A percentile compares a stretch with the other conserved stretches of the same genome.
These are phyloP conservation scores for Gryganskiella cystojenkinii DNA, from an alignment of 192 early-diverging fungal genomes.

Conservation along the genomic window DNA sequence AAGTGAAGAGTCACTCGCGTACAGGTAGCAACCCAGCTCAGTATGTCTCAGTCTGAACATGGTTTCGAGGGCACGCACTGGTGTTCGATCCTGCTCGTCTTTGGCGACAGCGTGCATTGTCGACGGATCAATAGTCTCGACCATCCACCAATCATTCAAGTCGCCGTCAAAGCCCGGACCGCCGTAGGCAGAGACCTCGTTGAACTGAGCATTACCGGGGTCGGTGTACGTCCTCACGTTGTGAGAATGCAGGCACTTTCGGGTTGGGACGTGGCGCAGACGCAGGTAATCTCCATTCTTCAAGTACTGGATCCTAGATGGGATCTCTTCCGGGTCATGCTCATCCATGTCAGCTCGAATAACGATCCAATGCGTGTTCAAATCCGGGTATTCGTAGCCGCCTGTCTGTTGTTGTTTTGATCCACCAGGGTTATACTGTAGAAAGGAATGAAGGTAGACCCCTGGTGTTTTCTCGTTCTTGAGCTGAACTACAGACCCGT, in stretches of 20 bases:
- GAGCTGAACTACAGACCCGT: constrained; percentile 64
- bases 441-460: constrained; percentile 68
- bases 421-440: constrained; percentile 61
- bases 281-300: constrained; percentile 79
- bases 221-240: constrained; percentile 45
- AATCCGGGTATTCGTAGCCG: constrained; percentile 70
- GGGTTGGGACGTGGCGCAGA: constrained; percentile 71
- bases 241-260: constrained; percentile 72
- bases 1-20: constrained; percentile 49
- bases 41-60: constrained; percentile 76
- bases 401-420: constrained; percentile 76
- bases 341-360: constrained; percentile 37
- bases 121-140: constrained; percentile 67
- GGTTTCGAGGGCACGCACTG: constrained; percentile 63
- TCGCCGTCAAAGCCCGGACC: constrained; percentile 77
- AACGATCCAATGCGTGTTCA: constrained; percentile 71
- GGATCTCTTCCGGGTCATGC: constrained; percentile 23
- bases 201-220: not conserved
- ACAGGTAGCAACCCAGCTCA: constrained; percentile 75
- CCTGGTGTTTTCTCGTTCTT: constrained; percentile 54
- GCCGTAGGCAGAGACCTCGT: constrained; percentile 62
- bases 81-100: not conserved
- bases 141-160: constrained; percentile 87
- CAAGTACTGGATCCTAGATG: constrained; percentile 56
- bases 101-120: constrained; percentile 37